phyloP scores from a whole-genome alignment of 139 green algal genomes.

The Chlamydomonas sp. region DNA sequence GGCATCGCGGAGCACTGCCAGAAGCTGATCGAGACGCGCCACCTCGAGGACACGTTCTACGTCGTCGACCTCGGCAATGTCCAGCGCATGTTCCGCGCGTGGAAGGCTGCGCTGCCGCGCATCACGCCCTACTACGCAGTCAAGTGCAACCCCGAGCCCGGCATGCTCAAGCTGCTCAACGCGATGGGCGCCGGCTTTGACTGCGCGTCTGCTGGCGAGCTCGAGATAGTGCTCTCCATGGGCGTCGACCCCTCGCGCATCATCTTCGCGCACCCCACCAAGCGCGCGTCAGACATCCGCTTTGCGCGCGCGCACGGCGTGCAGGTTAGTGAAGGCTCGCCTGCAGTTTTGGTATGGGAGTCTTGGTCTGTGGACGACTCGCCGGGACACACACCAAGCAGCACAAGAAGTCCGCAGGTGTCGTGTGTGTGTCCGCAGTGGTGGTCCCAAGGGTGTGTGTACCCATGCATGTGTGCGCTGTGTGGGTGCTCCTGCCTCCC shows the following conservation, averaged over 20 bases:
- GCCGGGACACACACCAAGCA: too few relatives aligned
- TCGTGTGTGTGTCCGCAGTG: too few relatives aligned
- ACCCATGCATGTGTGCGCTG: too few relatives aligned
- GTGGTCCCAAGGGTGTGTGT: too few relatives aligned
- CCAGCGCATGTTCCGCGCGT: conserved; percentile 60
- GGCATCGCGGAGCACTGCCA: conserved; percentile 22
- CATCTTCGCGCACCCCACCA: conserved; percentile 93
- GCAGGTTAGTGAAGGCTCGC: too few relatives aligned
- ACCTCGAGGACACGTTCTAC: conserved; percentile 82
- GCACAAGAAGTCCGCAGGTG: too few relatives aligned
- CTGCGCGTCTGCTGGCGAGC: conserved; percentile 82
- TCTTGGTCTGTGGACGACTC: too few relatives aligned
- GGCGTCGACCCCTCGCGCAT: conserved; percentile 72
- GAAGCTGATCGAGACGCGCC: conserved; percentile 22
- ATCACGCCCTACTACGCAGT: conserved; percentile 90
- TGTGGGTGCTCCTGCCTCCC: too few relatives aligned
- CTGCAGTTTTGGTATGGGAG: too few relatives aligned
- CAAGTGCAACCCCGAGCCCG: conserved; percentile 90
- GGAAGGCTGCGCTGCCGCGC: conserved; percentile 72
- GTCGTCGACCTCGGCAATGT: conserved; percentile 84
- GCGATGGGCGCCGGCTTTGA: conserved; percentile 90
- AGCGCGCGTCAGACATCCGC: conserved; percentile 75
- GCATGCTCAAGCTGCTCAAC: conserved; percentile 72
- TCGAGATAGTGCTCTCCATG: conserved; percentile 68
- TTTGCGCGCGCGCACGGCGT: conserved; percentile 25